Percentiles rank a stretch among this genome's conserved stretches.
phyloP scores from a whole-genome alignment of 192 early-diverging fungal genomes.

The Rhizophagus sp. region DNA sequence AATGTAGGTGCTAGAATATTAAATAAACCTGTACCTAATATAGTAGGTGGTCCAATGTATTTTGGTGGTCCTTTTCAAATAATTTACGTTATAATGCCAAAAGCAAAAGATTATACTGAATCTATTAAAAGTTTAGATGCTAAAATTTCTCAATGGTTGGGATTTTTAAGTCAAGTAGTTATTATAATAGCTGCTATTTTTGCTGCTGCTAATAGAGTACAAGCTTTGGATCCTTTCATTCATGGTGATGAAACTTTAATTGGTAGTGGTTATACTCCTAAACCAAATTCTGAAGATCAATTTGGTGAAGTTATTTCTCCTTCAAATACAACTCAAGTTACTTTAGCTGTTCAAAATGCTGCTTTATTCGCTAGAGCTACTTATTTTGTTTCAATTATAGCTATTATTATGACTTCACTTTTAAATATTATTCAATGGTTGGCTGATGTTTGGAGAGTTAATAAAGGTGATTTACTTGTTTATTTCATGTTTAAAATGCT shows the following conservation, averaged over 20 bases:
- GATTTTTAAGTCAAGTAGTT: neutral
- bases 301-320: neutral
- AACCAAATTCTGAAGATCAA: neutral
- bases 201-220: neutral
- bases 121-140: slow-evolving; percentile 13
- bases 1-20: neutral
- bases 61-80: slow-evolving; percentile 17
- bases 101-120: neutral
- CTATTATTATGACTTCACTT: slow-evolving; percentile 13
- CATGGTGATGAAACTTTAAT: neutral
- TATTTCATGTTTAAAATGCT: neutral
- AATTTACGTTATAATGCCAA: neutral
- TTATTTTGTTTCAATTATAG: neutral
- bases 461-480: neutral
- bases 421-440: slow-evolving; percentile 24
- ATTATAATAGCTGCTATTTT: neutral
- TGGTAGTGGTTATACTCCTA: neutral
- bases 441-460: slow-evolving; percentile 5
- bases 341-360: neutral
- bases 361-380: slow-evolving; percentile 6
- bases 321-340: neutral
- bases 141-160: neutral
- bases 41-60: slow-evolving; percentile 1
- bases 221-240: neutral
- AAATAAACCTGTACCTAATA: neutral